Evolutionary conservation across 352 stramenopile genomes (phyloP).

Genomic region (Discostella stelligera): DNA sequence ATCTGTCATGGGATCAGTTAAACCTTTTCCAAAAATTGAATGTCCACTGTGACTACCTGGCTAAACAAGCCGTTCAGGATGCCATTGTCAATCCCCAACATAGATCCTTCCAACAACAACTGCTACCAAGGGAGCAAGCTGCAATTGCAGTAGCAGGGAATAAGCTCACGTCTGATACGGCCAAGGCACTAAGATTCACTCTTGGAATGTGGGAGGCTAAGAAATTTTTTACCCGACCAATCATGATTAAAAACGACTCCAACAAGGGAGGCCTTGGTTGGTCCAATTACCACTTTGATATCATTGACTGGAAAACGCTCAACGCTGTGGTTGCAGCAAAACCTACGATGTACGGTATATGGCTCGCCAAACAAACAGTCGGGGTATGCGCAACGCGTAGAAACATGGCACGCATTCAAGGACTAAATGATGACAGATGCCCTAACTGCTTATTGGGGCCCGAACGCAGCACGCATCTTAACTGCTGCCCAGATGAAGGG

Average conservation of each 20-base stretch:
- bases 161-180: slow-evolving; percentile 14
- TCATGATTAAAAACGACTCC: background rate
- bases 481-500: slow-evolving; percentile 2
- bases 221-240: slow-evolving; percentile 14
- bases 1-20: slow-evolving; percentile 8
- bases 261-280: slow-evolving; percentile 4
- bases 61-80: slow-evolving; percentile 19
- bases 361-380: slow-evolving; percentile 22
- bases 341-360: slow-evolving; percentile 16
- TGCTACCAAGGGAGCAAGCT: slow-evolving; percentile 26
- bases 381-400: slow-evolving; percentile 11
- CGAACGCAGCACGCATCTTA: slow-evolving; percentile 23
- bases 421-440: slow-evolving; percentile 14
- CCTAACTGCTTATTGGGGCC: slow-evolving; percentile 14
- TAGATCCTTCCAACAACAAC: background rate
- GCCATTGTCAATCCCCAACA: background rate
- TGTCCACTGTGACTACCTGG: slow-evolving; percentile 15
- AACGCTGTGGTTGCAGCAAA: background rate
- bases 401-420: slow-evolving; percentile 12
- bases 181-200: background rate
- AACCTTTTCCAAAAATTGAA: slow-evolving; percentile 21
- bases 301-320: slow-evolving; percentile 11
- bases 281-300: slow-evolving; percentile 3
- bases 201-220: slow-evolving; percentile 2
- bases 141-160: slow-evolving; percentile 8